A percentile compares a stretch with the other conserved stretches of the same genome.
phyloP scores from a whole-genome alignment of 345 rosid genomes.

The Odontarrhena argentea region DNA sequence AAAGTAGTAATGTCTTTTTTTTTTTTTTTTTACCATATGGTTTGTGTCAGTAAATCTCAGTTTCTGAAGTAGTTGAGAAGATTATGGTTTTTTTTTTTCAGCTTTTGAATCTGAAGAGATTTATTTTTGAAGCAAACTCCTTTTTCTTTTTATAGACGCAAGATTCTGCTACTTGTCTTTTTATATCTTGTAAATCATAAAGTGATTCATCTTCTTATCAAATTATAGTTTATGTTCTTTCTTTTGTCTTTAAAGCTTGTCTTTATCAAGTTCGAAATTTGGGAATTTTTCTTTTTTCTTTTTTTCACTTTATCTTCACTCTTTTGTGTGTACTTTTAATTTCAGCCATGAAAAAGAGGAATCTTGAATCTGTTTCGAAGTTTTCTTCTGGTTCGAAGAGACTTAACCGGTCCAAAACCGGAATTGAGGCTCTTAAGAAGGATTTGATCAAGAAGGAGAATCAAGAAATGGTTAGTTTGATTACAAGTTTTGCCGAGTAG shows the following conservation, averaged over 20 bases:
- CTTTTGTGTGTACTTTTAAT: slow-evolving; percentile 35
- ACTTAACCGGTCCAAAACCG: slow-evolving; percentile 44
- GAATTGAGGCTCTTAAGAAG: slow-evolving; percentile 44
- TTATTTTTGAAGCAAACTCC: slow-evolving; percentile 57
- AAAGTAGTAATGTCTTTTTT: slow-evolving; percentile 10
- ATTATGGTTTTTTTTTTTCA: slow-evolving; percentile 41
- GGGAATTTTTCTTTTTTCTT: slow-evolving; percentile 16
- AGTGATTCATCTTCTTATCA: slow-evolving; percentile 17
- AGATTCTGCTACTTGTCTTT: slow-evolving; percentile 49
- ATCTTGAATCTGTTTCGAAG: slow-evolving; percentile 53
- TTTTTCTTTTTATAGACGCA: slow-evolving; percentile 52
- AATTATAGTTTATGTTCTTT: not conserved
- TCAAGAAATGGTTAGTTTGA: slow-evolving; percentile 55
- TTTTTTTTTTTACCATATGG: slow-evolving; percentile 10
- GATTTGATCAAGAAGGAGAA: slow-evolving; percentile 48
- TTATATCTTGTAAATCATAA: slow-evolving; percentile 12
- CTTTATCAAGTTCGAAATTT: slow-evolving; percentile 9
- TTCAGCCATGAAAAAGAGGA: slow-evolving; percentile 87
- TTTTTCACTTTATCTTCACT: slow-evolving; percentile 36
- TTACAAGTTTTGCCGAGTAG: not conserved
- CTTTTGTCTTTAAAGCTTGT: slow-evolving; percentile 30
- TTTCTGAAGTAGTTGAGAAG: slow-evolving; percentile 53
- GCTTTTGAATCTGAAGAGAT: slow-evolving; percentile 37
- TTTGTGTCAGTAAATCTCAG: slow-evolving; percentile 38
- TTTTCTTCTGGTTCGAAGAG: slow-evolving; percentile 59